Conservation (phyloP, 2,329 filamentous ascomycete species). For the Podosphaera xanthii region DNA sequence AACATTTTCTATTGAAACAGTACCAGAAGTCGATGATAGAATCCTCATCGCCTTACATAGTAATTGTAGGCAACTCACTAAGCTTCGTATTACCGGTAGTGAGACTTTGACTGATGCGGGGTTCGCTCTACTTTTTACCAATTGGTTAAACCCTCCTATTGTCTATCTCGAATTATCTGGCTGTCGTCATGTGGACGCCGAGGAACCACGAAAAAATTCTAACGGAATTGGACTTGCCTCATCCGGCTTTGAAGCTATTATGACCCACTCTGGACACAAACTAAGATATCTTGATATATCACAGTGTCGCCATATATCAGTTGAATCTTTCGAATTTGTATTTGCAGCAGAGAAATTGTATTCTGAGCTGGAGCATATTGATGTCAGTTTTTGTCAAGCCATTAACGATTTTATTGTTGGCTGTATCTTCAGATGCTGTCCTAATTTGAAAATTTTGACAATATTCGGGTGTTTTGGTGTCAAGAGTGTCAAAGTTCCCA, state of each 20-base stretch:
- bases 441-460: slow-evolving; percentile 32
- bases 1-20: slow-evolving; percentile 55
- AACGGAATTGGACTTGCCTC: slow-evolving; percentile 51
- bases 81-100: slow-evolving; percentile 65
- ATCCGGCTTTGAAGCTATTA: slow-evolving; percentile 54
- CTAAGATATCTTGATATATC: slow-evolving; percentile 54
- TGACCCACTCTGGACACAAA: slow-evolving; percentile 53
- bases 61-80: slow-evolving; percentile 42
- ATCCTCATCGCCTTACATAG: slow-evolving; percentile 49
- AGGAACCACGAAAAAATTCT: slow-evolving; percentile 40
- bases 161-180: slow-evolving; percentile 50
- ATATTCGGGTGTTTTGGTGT: slow-evolving; percentile 46
- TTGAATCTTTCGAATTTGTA: slow-evolving; percentile 47
- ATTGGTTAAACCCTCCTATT: slow-evolving; percentile 54
- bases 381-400: slow-evolving; percentile 53
- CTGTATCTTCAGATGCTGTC: slow-evolving; percentile 39
- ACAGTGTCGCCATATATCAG: slow-evolving; percentile 61
- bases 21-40: slow-evolving; percentile 40
- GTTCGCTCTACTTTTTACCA: slow-evolving; percentile 48
- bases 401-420: slow-evolving; percentile 43
- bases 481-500: slow-evolving; percentile 27
- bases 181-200: slow-evolving; percentile 54
- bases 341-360: slow-evolving; percentile 43
- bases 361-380: slow-evolving; percentile 44
- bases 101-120: slow-evolving; percentile 51